Conservation (phyloP, 225 moss, liverwort and hornwort genomes). For the Marchantia paleacea region DNA sequence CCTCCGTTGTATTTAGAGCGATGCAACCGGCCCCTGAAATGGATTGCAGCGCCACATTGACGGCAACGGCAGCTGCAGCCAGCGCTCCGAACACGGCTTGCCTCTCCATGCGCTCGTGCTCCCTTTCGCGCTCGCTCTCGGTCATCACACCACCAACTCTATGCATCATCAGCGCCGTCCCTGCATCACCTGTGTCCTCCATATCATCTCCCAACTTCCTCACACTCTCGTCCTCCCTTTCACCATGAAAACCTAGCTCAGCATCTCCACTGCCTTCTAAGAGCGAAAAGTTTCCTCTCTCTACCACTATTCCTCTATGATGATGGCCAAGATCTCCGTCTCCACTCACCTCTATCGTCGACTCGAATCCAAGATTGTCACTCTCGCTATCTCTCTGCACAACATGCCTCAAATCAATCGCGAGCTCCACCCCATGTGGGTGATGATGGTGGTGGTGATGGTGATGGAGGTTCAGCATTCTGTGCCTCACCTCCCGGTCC, state of each 20-base stretch:
- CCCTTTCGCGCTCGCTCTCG: conserved; percentile 26
- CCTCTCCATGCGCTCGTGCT: conserved; percentile 51
- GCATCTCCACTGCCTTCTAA: conserved; percentile 23
- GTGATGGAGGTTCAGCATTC: conserved; percentile 19
- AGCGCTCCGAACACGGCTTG: conserved; percentile 70
- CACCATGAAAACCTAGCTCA: conserved; percentile 21
- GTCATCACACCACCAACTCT: conserved; percentile 18
- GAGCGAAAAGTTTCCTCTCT: conserved; percentile 26
- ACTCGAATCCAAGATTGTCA: conserved; percentile 35
- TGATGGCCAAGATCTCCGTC: conserved; percentile 29
- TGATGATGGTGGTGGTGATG: conserved; percentile 15
- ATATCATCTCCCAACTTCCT: conserved; percentile 28
- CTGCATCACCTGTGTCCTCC: conserved; percentile 26
- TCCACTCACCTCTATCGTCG: conserved; percentile 31
- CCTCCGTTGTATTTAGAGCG: conserved; percentile 45
- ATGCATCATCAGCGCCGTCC: conserved; percentile 11
- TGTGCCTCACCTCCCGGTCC: conserved; percentile 19
- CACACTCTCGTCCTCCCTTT: conserved; percentile 22
- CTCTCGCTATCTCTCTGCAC: conserved; percentile 33
- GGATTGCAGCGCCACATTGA: conserved; percentile 82
- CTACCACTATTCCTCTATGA: conserved; percentile 24
- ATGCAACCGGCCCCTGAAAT: conserved; percentile 61
- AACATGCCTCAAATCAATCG: conserved; percentile 18
- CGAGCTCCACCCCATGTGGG: neutral
- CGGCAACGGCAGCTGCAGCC: conserved; percentile 73